Percentiles rank a stretch among this genome's conserved stretches.
Evolutionary conservation across 2,329 filamentous ascomycete genomes (phyloP).

Genomic region (Polychaeton citri): DNA sequence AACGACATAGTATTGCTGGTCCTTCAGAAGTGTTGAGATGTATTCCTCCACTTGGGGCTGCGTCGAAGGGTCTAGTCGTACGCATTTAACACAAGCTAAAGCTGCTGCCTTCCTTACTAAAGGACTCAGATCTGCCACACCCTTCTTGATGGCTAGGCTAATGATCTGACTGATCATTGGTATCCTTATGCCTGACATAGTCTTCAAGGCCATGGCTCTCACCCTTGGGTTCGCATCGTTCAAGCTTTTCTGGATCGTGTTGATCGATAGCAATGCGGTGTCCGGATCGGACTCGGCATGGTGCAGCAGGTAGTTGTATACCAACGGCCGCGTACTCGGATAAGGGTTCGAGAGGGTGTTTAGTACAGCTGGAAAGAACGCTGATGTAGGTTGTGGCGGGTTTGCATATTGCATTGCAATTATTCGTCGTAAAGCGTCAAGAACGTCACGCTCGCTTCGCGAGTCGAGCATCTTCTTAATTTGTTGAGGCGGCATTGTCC

Average conservation of each 20-base stretch:
- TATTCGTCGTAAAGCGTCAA: slow-evolving; percentile 81
- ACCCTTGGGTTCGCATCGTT: slow-evolving; percentile 86
- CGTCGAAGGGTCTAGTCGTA: slow-evolving; percentile 75
- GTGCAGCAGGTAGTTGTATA: slow-evolving; percentile 95
- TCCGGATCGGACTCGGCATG: slow-evolving; percentile 95
- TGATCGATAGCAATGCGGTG: slow-evolving; percentile 89
- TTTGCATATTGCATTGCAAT: slow-evolving; percentile 93
- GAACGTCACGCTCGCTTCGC: slow-evolving; percentile 78
- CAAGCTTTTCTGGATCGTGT: slow-evolving; percentile 95
- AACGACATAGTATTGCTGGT: slow-evolving; percentile 93
- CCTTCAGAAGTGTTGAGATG: slow-evolving; percentile 62
- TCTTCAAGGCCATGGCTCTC: slow-evolving; percentile 79
- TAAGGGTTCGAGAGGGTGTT: slow-evolving; percentile 95
- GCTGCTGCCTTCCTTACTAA: slow-evolving; percentile 87
- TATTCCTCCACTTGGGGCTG: slow-evolving; percentile 76
- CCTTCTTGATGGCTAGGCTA: slow-evolving; percentile 87
- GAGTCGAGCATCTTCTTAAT: slow-evolving; percentile 93
- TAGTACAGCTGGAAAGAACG: slow-evolving; percentile 94
- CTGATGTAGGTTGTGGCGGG: slow-evolving; percentile 71
- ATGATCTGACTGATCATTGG: slow-evolving; percentile 98
- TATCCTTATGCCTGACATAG: slow-evolving; percentile 95
- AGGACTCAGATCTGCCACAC: slow-evolving; percentile 84
- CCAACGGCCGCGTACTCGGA: slow-evolving; percentile 91
- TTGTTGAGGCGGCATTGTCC: slow-evolving; percentile 62
- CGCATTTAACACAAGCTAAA: slow-evolving; percentile 89